Evolutionary conservation across 345 rosid species (phyloP).

Genomic region (Eucalyptus melliodora): DNA sequence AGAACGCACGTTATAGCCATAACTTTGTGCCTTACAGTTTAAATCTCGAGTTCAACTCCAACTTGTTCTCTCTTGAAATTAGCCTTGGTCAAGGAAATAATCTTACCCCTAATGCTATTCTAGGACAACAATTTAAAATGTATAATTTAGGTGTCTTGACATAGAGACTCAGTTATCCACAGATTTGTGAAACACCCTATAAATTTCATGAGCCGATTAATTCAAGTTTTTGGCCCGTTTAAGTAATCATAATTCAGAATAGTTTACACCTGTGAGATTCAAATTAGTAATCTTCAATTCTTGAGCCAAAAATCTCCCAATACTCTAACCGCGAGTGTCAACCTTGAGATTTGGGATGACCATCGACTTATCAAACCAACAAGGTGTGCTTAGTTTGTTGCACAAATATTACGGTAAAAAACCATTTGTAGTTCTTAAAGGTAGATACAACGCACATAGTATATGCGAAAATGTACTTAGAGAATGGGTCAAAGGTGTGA

Average conservation of each 20-base stretch:
- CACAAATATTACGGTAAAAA: not conserved
- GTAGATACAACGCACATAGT: not conserved
- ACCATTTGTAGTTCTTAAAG: not conserved
- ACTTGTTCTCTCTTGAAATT: not conserved
- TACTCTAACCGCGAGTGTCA: rapidly evolving
- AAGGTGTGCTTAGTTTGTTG: not conserved
- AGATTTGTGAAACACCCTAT: not conserved
- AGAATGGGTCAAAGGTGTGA: not conserved
- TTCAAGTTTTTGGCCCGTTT: rapidly evolving
- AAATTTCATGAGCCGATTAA: not conserved
- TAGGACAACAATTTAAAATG: not conserved
- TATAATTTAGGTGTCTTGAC: rapidly evolving
- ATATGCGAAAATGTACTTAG: not conserved
- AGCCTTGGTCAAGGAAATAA: not conserved
- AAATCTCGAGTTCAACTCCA: not conserved
- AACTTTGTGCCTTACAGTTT: not conserved
- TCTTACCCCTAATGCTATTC: not conserved
- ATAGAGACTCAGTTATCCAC: rapidly evolving
- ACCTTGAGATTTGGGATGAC: not conserved
- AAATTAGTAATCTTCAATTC: not conserved
- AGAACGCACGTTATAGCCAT: not conserved
- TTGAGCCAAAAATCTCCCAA: not conserved
- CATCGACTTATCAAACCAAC: not conserved
- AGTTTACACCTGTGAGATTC: not conserved
- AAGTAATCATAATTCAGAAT: not conserved